phyloP scores from a whole-genome alignment of 73 alveolate species.

The Durusdinium trenchii region DNA sequence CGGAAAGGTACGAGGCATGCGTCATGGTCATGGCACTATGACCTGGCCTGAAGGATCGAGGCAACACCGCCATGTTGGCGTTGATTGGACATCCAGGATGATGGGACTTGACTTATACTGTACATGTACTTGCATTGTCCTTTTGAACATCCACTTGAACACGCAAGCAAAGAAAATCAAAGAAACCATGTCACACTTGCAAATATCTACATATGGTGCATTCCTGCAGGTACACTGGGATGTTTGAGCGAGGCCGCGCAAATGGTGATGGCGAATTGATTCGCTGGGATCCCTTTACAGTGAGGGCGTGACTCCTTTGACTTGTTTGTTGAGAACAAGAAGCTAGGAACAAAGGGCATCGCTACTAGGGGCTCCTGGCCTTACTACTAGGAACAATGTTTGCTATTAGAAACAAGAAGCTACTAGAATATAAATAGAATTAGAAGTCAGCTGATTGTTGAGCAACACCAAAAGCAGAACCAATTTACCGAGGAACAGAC shows the following conservation, averaged over 20 bases:
- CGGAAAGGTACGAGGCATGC: constrained; percentile 90
- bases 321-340: too few species aligned
- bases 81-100: not conserved
- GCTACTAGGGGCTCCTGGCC: too few species aligned
- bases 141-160: not conserved
- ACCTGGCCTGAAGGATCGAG: constrained; percentile 95
- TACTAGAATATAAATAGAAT: too few species aligned
- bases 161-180: not conserved
- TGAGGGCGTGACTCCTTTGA: too few species aligned
- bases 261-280: constrained; percentile 86
- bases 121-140: too few species aligned
- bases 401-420: too few species aligned
- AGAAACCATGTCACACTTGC: not conserved
- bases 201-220: not conserved
- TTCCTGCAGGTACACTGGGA: constrained; percentile 53
- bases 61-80: not conserved
- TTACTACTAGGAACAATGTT: too few species aligned
- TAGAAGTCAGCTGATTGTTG: too few species aligned
- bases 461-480: too few species aligned
- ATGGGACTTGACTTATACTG: not conserved
- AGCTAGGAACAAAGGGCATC: too few species aligned
- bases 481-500: constrained; percentile 68
- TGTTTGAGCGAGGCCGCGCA: constrained; percentile 93
- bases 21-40: constrained; percentile 88
- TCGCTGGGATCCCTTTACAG: too few species aligned